phyloP scores from a whole-genome alignment of 139 green algal species.

The Tetradesmus lagerheimii region DNA sequence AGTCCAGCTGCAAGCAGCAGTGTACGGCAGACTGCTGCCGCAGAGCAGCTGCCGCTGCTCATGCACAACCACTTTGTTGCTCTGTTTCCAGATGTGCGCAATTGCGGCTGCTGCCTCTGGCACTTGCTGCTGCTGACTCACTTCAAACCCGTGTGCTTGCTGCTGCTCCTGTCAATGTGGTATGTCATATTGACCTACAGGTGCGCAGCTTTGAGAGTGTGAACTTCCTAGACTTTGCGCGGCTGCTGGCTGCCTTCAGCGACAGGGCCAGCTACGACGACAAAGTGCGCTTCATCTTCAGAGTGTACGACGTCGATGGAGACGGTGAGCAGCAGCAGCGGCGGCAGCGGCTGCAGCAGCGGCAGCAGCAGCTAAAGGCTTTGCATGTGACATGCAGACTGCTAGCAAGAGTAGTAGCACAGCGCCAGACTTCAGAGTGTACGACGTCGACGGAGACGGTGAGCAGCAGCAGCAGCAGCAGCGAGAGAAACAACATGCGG shows the following conservation, averaged over 20 bases:
- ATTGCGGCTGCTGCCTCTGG: background rate
- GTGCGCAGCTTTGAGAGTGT: conserved; percentile 88
- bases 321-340: conserved; percentile 60
- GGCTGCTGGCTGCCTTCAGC: conserved; percentile 87
- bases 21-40: background rate
- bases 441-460: conserved; percentile 88
- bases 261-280: conserved; percentile 71
- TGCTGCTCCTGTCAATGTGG: too few species aligned
- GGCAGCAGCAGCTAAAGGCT: background rate
- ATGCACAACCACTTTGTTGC: background rate
- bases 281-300: conserved; percentile 85
- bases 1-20: background rate
- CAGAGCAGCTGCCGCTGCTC: background rate
- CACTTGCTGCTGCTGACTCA: background rate
- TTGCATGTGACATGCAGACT: too few species aligned
- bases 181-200: conserved; percentile 53
- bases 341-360: background rate
- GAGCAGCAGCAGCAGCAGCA: background rate
- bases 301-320: conserved; percentile 87
- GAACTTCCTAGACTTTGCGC: conserved; percentile 95
- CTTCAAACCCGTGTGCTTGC: background rate
- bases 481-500: too few species aligned
- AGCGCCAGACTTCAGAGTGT: conserved; percentile 82
- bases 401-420: too few species aligned
- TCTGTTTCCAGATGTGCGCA: background rate